Evolutionary conservation across 78 protist genomes (phyloP), one percentile per base, ranked within the genome.

Genomic region (Protostelium mycophagum): DNA sequence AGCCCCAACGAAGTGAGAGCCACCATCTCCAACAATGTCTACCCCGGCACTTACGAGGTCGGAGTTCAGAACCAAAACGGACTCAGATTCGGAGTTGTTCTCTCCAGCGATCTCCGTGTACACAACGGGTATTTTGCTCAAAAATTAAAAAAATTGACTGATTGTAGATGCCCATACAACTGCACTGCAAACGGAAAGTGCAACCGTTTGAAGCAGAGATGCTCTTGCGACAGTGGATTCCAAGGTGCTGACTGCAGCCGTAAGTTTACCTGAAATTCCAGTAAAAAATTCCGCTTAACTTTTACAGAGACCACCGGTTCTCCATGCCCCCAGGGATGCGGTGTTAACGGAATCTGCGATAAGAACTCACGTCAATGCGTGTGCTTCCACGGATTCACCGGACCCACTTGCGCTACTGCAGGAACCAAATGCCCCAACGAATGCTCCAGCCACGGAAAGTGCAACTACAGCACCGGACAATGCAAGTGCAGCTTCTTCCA

Each of bases 401-500:
- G 73, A 25, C 31, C 73, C 5, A 16, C 5, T 16, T 51, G 73
- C 73, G 16, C 31, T 16, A 5, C 5, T 5, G 16, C 31, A 51
- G 73, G 73, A 51, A 51, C 16, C 31, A 51, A 5, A 25, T 51
- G 73, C 73, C 73, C 16, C 16, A 51, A 51, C 73, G 73, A 51
- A 5, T 51, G 73, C 73, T 51, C 73, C 16, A 5, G 73, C 73
- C 73, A 51, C 73, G 73, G 73, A 51, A 51, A 51, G 73, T 51
- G 73, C 73, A 16, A 51, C 73, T 25, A 5, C 73, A 51, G 16
- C 73, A 51, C 73, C 31, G 73, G 73, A 5, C 5, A 5, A 51
- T 51, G 73, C 73, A 51, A 51, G 73, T 51, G 73, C 73, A 51
- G 73, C 73, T 51, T 51, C 73, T 51, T 51, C 73, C 73, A 51